These are phyloP conservation scores for Fusarium foetens DNA, from an alignment of 2,329 filamentous ascomycete genomes.

Conservation along the genomic window DNA sequence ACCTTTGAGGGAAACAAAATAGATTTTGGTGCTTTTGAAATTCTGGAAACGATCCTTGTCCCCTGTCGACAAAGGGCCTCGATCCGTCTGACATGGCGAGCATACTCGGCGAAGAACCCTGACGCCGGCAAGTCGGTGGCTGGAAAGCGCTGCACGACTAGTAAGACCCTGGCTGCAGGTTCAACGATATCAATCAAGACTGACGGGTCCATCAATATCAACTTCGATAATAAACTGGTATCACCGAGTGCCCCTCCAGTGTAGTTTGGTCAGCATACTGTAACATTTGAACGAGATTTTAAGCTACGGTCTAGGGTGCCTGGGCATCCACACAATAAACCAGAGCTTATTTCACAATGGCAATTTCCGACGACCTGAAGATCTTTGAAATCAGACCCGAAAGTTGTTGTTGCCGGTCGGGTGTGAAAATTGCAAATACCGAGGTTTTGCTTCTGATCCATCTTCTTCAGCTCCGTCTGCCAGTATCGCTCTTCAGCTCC, in stretches of 20 bases:
- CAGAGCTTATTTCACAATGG: neutral
- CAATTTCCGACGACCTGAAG: neutral
- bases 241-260: neutral
- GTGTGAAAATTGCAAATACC: neutral
- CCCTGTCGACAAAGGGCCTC: neutral
- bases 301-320: neutral
- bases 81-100: conserved; percentile 10
- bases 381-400: neutral
- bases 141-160: neutral
- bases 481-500: neutral
- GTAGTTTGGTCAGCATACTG: neutral
- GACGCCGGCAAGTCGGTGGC: conserved; percentile 8
- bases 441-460: neutral
- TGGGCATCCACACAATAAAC: neutral
- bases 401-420: neutral
- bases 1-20: neutral
- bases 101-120: conserved; percentile 16
- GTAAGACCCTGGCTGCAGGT: conserved; percentile 4
- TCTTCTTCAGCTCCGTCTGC: neutral
- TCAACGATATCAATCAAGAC: neutral
- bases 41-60: conserved; percentile 16
- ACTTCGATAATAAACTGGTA: neutral
- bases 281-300: neutral
- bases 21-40: neutral
- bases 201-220: neutral